Base-by-base conservation (phyloP, 345 rosid genomes). In the Fremontodendron californicum region DNA sequence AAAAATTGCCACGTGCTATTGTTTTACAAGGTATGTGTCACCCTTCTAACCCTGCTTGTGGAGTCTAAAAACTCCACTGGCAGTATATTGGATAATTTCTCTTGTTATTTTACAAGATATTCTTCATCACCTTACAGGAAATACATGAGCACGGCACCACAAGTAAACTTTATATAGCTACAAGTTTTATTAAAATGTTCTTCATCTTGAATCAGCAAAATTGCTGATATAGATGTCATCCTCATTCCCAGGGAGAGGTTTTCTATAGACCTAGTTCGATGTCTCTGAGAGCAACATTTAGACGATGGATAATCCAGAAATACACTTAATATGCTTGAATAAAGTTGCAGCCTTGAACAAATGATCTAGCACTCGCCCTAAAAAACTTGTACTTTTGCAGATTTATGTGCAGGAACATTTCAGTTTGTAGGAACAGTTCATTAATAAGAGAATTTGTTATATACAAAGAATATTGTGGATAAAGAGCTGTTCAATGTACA, bases 131-230 rank as follows among this genome's bases (percentile, higher is more conserved):
- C 54, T 43, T 68, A 12, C n/a, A 42, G n/a, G n/a, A 42, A 42
- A 43, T 9, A n/a, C 15, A 65, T 16, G 9, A 67, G 35, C 19
- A 67, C 4, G 9, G 72, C 21, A 67, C 33, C 72, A 57, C n/a
- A 67, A 67, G 72, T 29, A 67, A 67, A 23, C 72, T 43, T 42
- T 6, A 5, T 0, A 21, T 67, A 43, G 10, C 71, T 67, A 12
- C 51, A 42, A 23, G 71, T 67, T 67, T 40, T 67, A 43, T 42
- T 43, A 67, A 13, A 43, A 67, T 67, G 23, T 42, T 67, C 72
- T 23, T 45, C 37, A 23, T 43, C 37, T 0, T 31, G 11, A 67
- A 68, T 43, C 35, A 68, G 21, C 52, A 6, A 68, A 68, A 5
- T 43, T 8, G n/a, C 37, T 19, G 70, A 39, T 68, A 68, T 12